phyloP scores from a whole-genome alignment of 257 asterid species.

The Anisodus acutangulus region DNA sequence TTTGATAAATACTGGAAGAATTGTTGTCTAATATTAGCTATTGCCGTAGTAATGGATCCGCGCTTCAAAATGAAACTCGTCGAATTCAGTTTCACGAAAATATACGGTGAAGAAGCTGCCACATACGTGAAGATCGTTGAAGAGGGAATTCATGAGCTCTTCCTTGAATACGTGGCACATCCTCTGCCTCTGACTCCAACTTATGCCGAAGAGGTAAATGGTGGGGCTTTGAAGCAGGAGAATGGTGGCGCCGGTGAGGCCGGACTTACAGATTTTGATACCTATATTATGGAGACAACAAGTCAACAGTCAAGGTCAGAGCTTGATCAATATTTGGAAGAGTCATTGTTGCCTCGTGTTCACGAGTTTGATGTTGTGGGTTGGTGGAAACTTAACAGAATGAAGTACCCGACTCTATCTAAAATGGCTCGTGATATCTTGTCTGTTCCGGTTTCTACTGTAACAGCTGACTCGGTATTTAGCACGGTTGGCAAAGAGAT shows the following conservation, averaged over 20 bases:
- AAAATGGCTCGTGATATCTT: conserved; percentile 92
- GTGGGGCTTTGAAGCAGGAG: conserved; percentile 46
- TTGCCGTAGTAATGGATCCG: conserved; percentile 96
- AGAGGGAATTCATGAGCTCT: conserved; percentile 87
- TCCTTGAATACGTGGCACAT: conserved; percentile 70
- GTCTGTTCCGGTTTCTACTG: conserved; percentile 84
- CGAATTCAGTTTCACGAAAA: conserved; percentile 80
- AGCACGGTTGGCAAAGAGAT: conserved; percentile 78
- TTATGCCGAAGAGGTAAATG: conserved; percentile 60
- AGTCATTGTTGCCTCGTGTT: conserved; percentile 83
- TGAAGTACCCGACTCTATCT: conserved; percentile 88
- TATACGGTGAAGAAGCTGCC: conserved; percentile 73
- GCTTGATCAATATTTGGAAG: conserved; percentile 92
- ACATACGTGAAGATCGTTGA: conserved; percentile 66
- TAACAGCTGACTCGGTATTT: conserved; percentile 60
- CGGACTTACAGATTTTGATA: conserved; percentile 82
- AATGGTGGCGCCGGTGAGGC: conserved; percentile 59
- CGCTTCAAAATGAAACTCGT: conserved; percentile 95
- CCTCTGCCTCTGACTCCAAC: conserved; percentile 69
- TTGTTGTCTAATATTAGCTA: conserved; percentile 74
- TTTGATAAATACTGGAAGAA: conserved; percentile 86
- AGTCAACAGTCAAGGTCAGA: conserved; percentile 80
- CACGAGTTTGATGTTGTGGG: conserved; percentile 91
- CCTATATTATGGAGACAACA: conserved; percentile 72
- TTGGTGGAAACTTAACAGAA: conserved; percentile 89